Percentiles rank a stretch among this genome's conserved stretches.
These are phyloP conservation scores for Glycine latifolia DNA, from an alignment of 306 rosid species.

Conservation along the genomic window DNA sequence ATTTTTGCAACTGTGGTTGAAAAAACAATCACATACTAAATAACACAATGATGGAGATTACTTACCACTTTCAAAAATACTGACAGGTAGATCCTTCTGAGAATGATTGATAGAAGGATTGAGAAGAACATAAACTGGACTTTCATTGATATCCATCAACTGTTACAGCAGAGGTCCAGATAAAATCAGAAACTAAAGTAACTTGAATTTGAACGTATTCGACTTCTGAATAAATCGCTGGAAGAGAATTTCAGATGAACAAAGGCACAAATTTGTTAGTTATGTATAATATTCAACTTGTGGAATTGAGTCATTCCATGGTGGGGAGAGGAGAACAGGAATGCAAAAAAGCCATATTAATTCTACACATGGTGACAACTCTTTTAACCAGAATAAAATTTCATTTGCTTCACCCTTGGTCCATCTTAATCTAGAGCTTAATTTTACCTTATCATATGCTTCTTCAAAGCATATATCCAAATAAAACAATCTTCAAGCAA, in stretches of 20 bases:
- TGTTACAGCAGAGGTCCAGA: slow-evolving; percentile 50
- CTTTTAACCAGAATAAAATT: too few relatives aligned
- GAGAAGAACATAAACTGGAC: slow-evolving; percentile 94
- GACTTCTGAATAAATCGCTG: neutral
- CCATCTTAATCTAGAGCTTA: too few relatives aligned
- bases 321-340: too few relatives aligned
- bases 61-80: slow-evolving; percentile 90
- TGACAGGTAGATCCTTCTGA: slow-evolving; percentile 94
- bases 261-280: slow-evolving; percentile 13
- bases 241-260: slow-evolving; percentile 38
- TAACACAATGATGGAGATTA: slow-evolving; percentile 30
- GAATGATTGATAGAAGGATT: slow-evolving; percentile 87
- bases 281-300: too few relatives aligned
- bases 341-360: too few relatives aligned
- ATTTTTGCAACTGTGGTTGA: slow-evolving; percentile 28
- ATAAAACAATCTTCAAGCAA: neutral
- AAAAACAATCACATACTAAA: slow-evolving; percentile 35
- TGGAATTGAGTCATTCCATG: too few relatives aligned
- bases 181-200: slow-evolving; percentile 40
- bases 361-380: too few relatives aligned
- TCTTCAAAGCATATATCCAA: neutral
- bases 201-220: slow-evolving; percentile 16
- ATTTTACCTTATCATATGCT: neutral
- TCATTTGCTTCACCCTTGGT: too few relatives aligned
- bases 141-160: slow-evolving; percentile 97